A percentile compares a stretch with the other conserved stretches of the same genome.
Evolutionary conservation across 495 filamentous ascomycete genomes (phyloP).

Genomic region (Penicillium ochrochloron): DNA sequence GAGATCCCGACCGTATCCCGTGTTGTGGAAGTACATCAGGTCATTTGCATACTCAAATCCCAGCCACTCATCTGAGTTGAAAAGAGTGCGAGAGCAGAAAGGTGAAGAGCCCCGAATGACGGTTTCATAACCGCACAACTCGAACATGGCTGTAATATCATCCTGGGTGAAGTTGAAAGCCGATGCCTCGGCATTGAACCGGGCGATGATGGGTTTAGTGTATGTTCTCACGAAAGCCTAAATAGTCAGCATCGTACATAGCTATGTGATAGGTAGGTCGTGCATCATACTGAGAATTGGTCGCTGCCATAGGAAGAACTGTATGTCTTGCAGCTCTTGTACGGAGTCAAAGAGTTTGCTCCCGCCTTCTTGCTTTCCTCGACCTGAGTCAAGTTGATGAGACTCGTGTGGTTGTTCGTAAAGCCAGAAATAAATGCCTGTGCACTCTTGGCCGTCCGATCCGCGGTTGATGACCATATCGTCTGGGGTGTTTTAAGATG

Average conservation of each 20-base stretch:
- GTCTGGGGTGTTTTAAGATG: background rate
- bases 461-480: background rate
- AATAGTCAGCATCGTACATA: background rate
- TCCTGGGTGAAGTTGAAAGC: background rate
- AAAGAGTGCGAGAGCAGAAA: slow-evolving; percentile 27
- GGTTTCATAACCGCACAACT: slow-evolving; percentile 35
- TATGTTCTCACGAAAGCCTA: background rate
- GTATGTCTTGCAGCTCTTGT: slow-evolving; percentile 29
- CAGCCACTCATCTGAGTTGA: slow-evolving; percentile 30
- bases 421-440: slow-evolving; percentile 28
- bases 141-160: slow-evolving; percentile 34
- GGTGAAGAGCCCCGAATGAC: slow-evolving; percentile 31
- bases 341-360: slow-evolving; percentile 26
- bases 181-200: background rate
- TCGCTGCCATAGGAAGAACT: slow-evolving; percentile 29
- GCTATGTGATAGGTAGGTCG: background rate
- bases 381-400: slow-evolving; percentile 22
- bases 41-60: slow-evolving; percentile 32
- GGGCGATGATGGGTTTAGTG: background rate
- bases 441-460: slow-evolving; percentile 17
- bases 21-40: slow-evolving; percentile 33
- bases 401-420: slow-evolving; percentile 20
- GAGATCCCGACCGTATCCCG: slow-evolving; percentile 25
- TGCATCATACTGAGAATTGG: slow-evolving; percentile 23
- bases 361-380: slow-evolving; percentile 25